Base-by-base conservation (phyloP, 495 filamentous ascomycete species). In the Rusavskia elegans region DNA sequence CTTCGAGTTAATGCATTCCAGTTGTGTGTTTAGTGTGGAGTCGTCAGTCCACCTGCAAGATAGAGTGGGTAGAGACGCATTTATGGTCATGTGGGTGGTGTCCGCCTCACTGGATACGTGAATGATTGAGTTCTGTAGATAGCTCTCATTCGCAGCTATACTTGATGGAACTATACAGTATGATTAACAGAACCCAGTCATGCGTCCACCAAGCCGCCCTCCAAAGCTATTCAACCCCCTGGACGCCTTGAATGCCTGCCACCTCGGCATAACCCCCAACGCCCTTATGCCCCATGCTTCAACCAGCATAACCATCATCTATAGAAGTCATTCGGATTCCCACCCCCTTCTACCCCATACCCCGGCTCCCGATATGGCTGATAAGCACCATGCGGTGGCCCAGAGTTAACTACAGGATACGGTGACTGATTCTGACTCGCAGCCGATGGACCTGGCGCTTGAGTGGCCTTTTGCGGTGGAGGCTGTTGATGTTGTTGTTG, bases 381-480 rank as follows among this genome's bases (percentile, higher is more conserved):
- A 57, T 80, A 80, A 10, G 59, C 63, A 35, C 52, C 58, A 39
- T 58, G 54, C 40, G 71, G 56, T 21, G 67, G 62, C 48, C 65
- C 61, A 49, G 66, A 53, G 13, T 63, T 62, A 7, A 69, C 58
- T 5, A 65, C 57, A 10, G 71, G 65, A 55, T 75, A 77, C 20
- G 70, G 68, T 17, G 65, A 55, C 5, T 68, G 61, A 19, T 52
- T 55, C 5, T 69, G 61, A 19, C 54, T 41, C n/a, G 60, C 75
- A 2, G 72, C 64, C 45, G 70, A 59, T 17, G 68, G 57, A 23
- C 65, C 63, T 7, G 70, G 66, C 5, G 74, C 58, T 44, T 65
- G 63, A 20, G 71, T 75, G 5, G 68, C 64, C 35, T 71, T 66
- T 44, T 72, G 69, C 41, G 67, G 75, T 23, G 78, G 73, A 6